Evolutionary conservation across 306 rosid species (phyloP), one percentile per base, ranked within the genome.

Genomic region (Cajanus cajan): DNA sequence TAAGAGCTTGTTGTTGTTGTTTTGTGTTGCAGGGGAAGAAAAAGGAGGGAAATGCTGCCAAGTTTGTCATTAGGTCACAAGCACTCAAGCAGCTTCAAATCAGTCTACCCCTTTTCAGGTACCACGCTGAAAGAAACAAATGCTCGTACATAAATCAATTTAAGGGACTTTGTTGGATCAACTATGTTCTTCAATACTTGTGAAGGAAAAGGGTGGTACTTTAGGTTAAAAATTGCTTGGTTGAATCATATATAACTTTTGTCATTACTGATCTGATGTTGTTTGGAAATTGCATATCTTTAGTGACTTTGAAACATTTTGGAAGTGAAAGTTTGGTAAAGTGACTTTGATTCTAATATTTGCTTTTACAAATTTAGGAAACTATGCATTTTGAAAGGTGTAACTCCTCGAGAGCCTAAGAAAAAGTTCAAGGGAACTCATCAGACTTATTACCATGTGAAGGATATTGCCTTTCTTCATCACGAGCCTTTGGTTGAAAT

Each of bases 71-170:
- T 58, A 89, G 98, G 87, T 87, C 95, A 9, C 97, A 91, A 65
- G 99, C 97, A 15, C 90, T 92, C 19, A 95, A 93, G 85, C 91
- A 54, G n/a, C n/a, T n/a, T n/a, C n/a, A n/a, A n/a, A n/a, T n/a
- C n/a, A n/a, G n/a, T n/a, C n/a, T n/a, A n/a, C 93, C 93, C 14
- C 84, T 90, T 74, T 95, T 93, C 93, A 95, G 99, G 98, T 92
- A 24, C 34, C 36, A 25, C 19, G 12, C 47, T n/a, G 19, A 33
- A n/a, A 55, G 58, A 57, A 58, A 67, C 15, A 1, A 8, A 57
- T 33, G 43, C 55, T 7, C 43, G 7, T 37, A 22, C 62, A 4
- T 51, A 4, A n/a, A 36, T n/a, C 24, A 58, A 8, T 18, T 19
- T 55, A 34, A 5, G 59, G 31, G 31, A 16, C n/a, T n/a, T n/a